phyloP scores from a whole-genome alignment of 192 early-diverging fungal species.

The Gigaspora rosea region DNA sequence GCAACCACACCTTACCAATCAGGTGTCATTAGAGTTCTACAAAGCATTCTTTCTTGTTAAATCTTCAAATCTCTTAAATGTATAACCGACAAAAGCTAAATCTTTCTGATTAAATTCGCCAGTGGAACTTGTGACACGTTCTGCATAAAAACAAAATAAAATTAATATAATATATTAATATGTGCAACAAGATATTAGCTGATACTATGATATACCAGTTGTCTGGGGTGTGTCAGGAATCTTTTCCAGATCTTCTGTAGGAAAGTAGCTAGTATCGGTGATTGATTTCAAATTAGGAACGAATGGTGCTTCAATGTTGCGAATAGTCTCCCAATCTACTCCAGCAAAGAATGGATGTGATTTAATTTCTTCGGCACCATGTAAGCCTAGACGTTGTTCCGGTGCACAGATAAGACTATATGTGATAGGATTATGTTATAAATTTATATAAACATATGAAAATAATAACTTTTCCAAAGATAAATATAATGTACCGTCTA shows the following conservation, averaged over 20 bases:
- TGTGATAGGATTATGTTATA: neutral
- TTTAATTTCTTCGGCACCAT: constrained; percentile 83
- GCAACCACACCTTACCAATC: too few relatives aligned
- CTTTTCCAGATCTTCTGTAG: constrained; percentile 87
- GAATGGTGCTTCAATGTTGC: constrained; percentile 84
- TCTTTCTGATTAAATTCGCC: constrained; percentile 75
- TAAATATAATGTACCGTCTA: constrained; percentile 55
- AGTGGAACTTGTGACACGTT: constrained; percentile 24
- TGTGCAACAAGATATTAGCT: neutral
- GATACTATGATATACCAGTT: constrained; percentile 5
- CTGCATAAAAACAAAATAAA: neutral
- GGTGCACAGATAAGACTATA: constrained; percentile 84
- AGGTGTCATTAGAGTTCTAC: constrained; percentile 27
- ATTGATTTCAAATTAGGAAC: constrained; percentile 90
- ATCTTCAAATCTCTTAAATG: constrained; percentile 92
- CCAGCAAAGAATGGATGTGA: constrained; percentile 94
- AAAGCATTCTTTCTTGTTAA: constrained; percentile 72
- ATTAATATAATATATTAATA: constrained; percentile 34
- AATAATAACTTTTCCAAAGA: neutral
- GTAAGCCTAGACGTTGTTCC: constrained; percentile 78
- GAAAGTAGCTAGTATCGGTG: constrained; percentile 98
- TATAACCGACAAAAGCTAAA: constrained; percentile 98
- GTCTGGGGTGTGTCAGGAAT: constrained; percentile 54
- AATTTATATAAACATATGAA: too few relatives aligned
- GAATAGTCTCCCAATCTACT: constrained; percentile 88